phyloP scores from a whole-genome alignment of 768 basidiomycete genomes.

The Naganishia vaughanmartiniae region DNA sequence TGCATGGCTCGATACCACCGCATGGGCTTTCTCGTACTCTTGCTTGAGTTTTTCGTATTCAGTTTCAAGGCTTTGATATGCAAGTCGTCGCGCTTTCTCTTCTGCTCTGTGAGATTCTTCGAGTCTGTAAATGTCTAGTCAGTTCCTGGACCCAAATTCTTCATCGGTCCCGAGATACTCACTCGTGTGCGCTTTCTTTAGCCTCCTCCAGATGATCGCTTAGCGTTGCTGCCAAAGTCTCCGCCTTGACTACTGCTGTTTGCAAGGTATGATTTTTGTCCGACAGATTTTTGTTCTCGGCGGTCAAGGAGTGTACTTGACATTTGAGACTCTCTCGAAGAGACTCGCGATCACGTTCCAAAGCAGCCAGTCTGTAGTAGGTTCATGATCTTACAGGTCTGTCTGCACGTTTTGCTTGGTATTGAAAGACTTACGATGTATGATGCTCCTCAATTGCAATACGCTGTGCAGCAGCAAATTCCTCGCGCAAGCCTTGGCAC shows the following conservation, averaged over 20 bases:
- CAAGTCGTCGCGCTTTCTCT: not conserved
- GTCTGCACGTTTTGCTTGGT: not conserved
- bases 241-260: not conserved
- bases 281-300: not conserved
- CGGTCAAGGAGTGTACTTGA: not conserved
- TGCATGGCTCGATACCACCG: not conserved
- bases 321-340: not conserved
- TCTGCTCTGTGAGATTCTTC: not conserved
- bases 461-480: not conserved
- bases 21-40: not conserved
- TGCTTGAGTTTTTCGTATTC: not conserved
- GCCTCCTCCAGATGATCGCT: not conserved
- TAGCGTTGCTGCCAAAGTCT: not conserved
- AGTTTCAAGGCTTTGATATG: not conserved
- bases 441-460: not conserved
- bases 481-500: not conserved
- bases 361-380: not conserved
- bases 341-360: not conserved
- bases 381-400: not conserved
- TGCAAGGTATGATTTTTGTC: not conserved
- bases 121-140: not conserved
- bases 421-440: not conserved
- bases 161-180: not conserved
- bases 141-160: not conserved
- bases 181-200: not conserved